Percentiles rank a stretch among this genome's conserved stretches.
These are phyloP conservation scores for Zymoseptoria pseudotritici DNA, from an alignment of 2,329 filamentous ascomycete species.

Conservation along the genomic window DNA sequence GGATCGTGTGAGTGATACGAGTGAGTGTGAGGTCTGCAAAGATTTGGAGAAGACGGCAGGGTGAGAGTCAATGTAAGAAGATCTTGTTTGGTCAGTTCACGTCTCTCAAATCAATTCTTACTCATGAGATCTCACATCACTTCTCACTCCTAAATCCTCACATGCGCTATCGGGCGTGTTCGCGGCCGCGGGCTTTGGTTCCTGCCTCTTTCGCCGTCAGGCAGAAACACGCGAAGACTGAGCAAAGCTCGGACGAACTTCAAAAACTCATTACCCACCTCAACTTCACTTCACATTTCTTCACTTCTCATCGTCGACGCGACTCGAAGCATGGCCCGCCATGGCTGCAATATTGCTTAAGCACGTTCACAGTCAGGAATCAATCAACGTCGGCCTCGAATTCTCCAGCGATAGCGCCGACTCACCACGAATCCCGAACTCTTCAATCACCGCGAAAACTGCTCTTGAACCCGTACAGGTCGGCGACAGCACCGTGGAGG, in stretches of 20 bases:
- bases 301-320: background rate
- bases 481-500: background rate
- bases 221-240: background rate
- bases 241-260: background rate
- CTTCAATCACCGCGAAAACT: background rate
- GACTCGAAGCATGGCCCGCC: conserved; percentile 1
- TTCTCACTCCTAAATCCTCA: background rate
- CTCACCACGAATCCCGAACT: conserved; percentile 1
- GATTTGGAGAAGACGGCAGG: background rate
- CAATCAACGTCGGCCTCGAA: conserved; percentile 19
- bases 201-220: background rate
- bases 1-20: background rate
- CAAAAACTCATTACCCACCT: background rate
- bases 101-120: too few species aligned
- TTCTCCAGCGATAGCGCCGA: background rate
- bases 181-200: background rate
- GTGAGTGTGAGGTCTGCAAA: background rate
- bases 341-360: conserved; percentile 12
- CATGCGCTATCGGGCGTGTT: background rate
- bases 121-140: too few species aligned
- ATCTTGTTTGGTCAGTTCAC: background rate
- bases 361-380: conserved; percentile 6
- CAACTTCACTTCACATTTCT: background rate
- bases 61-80: background rate
- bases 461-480: background rate